A percentile compares a stretch with the other conserved stretches of the same genome.
Conservation (phyloP, 257 asterid species). For the Nicotiana tomentosiformis region DNA sequence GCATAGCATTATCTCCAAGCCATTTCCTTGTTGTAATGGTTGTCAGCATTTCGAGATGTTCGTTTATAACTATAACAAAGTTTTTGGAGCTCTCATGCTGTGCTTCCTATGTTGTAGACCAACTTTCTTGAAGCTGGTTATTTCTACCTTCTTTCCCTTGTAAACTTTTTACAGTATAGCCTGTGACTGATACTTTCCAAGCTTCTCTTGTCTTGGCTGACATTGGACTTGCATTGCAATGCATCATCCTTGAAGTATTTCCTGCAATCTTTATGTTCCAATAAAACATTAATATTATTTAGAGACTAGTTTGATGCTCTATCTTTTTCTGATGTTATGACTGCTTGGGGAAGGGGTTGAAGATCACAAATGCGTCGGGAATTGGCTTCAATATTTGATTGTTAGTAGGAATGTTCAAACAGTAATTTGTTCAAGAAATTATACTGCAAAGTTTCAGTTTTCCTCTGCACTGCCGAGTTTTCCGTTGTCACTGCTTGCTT, state of each 20-base stretch:
- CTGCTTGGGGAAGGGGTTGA: background rate
- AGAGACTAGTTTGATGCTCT: background rate
- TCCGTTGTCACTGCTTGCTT: too few relatives aligned
- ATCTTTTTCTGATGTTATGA: background rate
- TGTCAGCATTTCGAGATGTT: background rate
- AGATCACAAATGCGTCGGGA: background rate
- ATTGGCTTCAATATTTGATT: background rate
- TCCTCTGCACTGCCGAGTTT: background rate
- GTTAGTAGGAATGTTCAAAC: background rate
- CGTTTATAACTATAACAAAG: background rate
- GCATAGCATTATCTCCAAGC: slow-evolving; percentile 12
- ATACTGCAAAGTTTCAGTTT: background rate
- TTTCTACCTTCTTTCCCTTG: background rate
- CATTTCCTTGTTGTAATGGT: background rate
- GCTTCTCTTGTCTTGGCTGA: background rate
- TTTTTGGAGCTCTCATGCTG: background rate
- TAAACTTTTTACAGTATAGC: background rate
- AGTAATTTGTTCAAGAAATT: background rate
- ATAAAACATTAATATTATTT: background rate
- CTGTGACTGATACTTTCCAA: background rate
- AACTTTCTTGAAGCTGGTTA: background rate
- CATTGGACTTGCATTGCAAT: background rate
- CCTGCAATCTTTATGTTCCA: background rate
- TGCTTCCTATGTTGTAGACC: background rate
- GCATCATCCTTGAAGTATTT: background rate